phyloP scores from a whole-genome alignment of 768 basidiomycete species.

The Gloeopeniophorella convolvens region DNA sequence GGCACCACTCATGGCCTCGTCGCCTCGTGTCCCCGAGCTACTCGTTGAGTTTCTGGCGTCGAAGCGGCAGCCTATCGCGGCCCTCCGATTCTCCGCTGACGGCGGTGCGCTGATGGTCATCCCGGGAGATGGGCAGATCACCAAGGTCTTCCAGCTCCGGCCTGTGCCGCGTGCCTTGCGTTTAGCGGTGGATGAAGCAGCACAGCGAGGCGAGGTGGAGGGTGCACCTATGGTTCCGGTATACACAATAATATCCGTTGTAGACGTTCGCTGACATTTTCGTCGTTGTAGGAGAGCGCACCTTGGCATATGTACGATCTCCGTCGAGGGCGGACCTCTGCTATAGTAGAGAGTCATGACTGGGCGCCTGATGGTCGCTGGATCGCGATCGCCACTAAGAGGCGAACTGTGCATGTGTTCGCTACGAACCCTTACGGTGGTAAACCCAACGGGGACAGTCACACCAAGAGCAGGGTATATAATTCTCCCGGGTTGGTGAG shows the following conservation, averaged over 20 bases:
- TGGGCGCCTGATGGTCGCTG: slow-evolving; percentile 59
- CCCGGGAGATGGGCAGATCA: slow-evolving; percentile 48
- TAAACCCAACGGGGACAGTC: slow-evolving; percentile 51
- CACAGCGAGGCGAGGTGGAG: background rate
- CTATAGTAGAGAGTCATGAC: slow-evolving; percentile 47
- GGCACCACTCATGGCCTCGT: slow-evolving; percentile 25
- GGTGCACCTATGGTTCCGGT: background rate
- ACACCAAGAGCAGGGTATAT: slow-evolving; percentile 50
- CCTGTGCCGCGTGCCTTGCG: slow-evolving; percentile 24
- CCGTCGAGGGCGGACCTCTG: slow-evolving; percentile 63
- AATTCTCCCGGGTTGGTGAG: slow-evolving; percentile 48
- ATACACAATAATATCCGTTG: background rate
- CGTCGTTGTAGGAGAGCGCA: slow-evolving; percentile 14
- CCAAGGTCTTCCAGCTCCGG: slow-evolving; percentile 42
- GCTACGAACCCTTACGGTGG: slow-evolving; percentile 75
- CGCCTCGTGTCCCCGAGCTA: slow-evolving; percentile 25
- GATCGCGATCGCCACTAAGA: slow-evolving; percentile 60
- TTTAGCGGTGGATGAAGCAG: background rate
- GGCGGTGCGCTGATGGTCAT: slow-evolving; percentile 47
- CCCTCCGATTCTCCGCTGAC: slow-evolving; percentile 45
- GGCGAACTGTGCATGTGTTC: slow-evolving; percentile 65
- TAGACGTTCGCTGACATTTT: background rate
- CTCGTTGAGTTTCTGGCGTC: slow-evolving; percentile 46
- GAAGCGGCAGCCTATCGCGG: slow-evolving; percentile 40
- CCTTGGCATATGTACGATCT: slow-evolving; percentile 63